Conservation (phyloP, 2,329 filamentous ascomycete genomes). For the Ceratocystiopsis sp. region DNA sequence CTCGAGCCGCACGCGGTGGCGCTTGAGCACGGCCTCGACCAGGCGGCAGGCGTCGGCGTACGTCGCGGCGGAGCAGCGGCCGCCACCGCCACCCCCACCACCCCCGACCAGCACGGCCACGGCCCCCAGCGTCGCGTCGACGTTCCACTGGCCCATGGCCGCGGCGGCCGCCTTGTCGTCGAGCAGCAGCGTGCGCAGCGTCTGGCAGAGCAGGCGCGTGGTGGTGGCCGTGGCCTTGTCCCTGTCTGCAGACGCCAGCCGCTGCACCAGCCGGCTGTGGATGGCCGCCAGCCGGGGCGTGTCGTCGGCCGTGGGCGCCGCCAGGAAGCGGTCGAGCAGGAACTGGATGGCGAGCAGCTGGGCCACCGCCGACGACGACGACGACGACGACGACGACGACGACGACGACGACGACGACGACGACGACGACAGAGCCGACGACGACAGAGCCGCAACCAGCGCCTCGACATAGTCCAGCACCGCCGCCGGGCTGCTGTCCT, state of each 20-base stretch:
- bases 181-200: conserved; percentile 25
- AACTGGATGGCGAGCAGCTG: conserved; percentile 27
- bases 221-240: too few relatives aligned
- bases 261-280: conserved; percentile 22
- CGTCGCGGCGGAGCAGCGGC: conserved; percentile 14
- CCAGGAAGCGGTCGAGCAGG: conserved; percentile 22
- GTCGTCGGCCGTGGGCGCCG: neutral
- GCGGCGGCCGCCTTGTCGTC: conserved; percentile 26
- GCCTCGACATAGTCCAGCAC: conserved; percentile 23
- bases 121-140: conserved; percentile 33
- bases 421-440: too few relatives aligned
- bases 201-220: conserved; percentile 20
- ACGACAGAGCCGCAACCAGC: conserved; percentile 17
- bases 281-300: conserved; percentile 19
- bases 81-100: neutral
- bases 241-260: too few relatives aligned
- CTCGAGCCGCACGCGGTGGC: conserved; percentile 42
- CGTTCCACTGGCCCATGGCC: conserved; percentile 39
- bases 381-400: too few relatives aligned
- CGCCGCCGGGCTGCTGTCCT: conserved; percentile 9
- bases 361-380: conserved; percentile 16
- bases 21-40: conserved; percentile 36
- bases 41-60: conserved; percentile 35
- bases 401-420: too few relatives aligned
- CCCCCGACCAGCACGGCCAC: conserved; percentile 19